These are phyloP conservation scores for Linnemannia zychae DNA, from an alignment of 192 early-diverging fungal genomes.

Conservation along the genomic window DNA sequence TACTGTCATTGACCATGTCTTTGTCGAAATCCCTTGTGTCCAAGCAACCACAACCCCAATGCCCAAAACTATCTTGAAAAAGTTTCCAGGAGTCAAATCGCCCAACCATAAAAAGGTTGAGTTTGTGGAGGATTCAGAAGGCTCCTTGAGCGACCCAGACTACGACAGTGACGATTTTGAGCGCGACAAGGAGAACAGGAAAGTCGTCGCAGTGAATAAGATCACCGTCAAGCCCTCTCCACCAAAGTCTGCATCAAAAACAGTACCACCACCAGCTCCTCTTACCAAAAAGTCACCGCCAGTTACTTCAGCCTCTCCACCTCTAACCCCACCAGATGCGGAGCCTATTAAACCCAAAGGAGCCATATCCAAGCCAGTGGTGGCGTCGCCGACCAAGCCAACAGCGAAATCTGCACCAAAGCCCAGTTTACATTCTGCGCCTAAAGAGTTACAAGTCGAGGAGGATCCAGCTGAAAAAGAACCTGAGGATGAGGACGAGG, in stretches of 20 bases:
- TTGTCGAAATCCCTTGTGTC: slow-evolving; percentile 27
- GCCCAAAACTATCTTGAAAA: slow-evolving; percentile 28
- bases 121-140: slow-evolving; percentile 43
- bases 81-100: slow-evolving; percentile 28
- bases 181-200: background rate
- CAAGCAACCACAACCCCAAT: background rate
- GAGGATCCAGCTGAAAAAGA: too few relatives aligned
- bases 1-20: background rate
- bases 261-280: background rate
- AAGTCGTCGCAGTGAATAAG: background rate
- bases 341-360: background rate
- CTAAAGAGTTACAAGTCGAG: slow-evolving; percentile 6
- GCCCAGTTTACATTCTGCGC: background rate
- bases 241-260: background rate
- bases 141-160: slow-evolving; percentile 29
- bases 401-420: background rate
- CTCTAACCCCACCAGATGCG: background rate
- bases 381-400: background rate
- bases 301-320: background rate
- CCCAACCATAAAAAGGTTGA: slow-evolving; percentile 35
- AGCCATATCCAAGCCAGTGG: background rate
- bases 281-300: background rate
- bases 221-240: background rate
- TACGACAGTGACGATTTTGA: slow-evolving; percentile 15
- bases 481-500: slow-evolving; percentile 39